Percentiles rank a stretch among this genome's conserved stretches.
Conservation (phyloP, 257 asterid species). For the Nicotiana undulata region DNA sequence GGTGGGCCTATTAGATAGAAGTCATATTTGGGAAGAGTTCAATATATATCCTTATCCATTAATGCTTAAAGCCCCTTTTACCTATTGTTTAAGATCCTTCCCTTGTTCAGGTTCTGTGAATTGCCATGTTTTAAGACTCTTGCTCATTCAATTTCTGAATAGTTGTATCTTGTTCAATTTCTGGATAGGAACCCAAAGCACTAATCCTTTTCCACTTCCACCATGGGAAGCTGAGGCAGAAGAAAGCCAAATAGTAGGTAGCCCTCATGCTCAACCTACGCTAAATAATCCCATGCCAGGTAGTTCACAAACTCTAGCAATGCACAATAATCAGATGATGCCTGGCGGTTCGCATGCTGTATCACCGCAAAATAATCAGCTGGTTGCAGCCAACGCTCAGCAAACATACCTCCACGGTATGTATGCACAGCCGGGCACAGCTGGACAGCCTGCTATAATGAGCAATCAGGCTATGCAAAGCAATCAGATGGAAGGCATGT, state of each 20-base stretch:
- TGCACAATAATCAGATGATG: constrained; percentile 6
- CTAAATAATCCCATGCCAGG: constrained; percentile 5
- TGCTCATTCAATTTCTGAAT: neutral
- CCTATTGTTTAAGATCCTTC: neutral
- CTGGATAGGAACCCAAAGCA: constrained; percentile 41
- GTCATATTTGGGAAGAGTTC: neutral
- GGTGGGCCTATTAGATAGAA: neutral
- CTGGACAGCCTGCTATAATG: constrained; percentile 31
- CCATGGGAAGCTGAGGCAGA: constrained; percentile 82
- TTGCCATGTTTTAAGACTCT: neutral
- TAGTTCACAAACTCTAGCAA: neutral
- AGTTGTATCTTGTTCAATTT: neutral
- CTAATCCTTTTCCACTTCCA: constrained; percentile 67
- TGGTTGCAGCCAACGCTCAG: constrained; percentile 22
- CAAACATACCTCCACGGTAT: constrained; percentile 36
- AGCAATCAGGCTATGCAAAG: constrained; percentile 33
- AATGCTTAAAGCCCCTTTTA: neutral
- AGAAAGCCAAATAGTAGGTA: constrained; percentile 27
- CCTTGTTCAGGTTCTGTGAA: neutral
- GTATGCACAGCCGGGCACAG: constrained; percentile 32
- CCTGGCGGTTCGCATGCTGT: neutral
- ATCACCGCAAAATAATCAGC: constrained; percentile 16
- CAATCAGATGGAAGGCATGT: constrained; percentile 30
- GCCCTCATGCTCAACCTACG: constrained; percentile 6
- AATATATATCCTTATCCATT: neutral